These are phyloP conservation scores for Centella asiatica DNA, from an alignment of 129 eudicot genomes.

Conservation along the genomic window DNA sequence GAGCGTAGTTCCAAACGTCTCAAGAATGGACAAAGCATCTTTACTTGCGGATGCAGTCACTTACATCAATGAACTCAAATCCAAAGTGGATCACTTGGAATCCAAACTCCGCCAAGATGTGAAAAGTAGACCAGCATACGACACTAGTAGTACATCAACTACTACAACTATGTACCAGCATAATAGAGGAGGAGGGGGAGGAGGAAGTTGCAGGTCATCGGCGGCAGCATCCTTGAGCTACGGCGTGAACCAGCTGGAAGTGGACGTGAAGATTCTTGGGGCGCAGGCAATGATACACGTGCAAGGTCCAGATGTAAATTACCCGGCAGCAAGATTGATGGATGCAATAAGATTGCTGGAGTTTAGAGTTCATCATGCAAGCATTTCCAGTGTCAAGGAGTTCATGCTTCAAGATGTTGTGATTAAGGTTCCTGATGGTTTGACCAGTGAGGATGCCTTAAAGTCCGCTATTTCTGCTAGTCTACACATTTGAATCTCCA, in stretches of 20 bases:
- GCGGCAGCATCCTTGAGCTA: too few relatives aligned
- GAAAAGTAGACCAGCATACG: constrained; percentile 3
- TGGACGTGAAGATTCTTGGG: constrained; percentile 37
- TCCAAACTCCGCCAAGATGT: constrained; percentile 13
- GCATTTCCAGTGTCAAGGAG: constrained; percentile 36
- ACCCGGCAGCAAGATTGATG: constrained; percentile 35
- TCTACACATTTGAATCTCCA: background rate
- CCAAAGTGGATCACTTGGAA: constrained; percentile 27
- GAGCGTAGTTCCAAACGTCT: constrained; percentile 30
- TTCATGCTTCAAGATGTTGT: constrained; percentile 35
- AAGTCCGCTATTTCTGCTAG: constrained; percentile 14
- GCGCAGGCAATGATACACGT: constrained; percentile 37
- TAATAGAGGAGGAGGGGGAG: too few relatives aligned
- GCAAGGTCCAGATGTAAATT: constrained; percentile 17
- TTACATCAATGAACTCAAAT: constrained; percentile 45
- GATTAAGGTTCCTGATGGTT: constrained; percentile 32
- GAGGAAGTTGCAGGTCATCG: background rate
- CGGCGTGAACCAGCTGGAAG: constrained; percentile 5
- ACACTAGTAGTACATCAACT: constrained; percentile 12
- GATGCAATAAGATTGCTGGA: constrained; percentile 33
- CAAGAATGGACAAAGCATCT: constrained; percentile 38
- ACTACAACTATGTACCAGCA: background rate
- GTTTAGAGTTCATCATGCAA: constrained; percentile 28
- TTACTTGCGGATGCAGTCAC: constrained; percentile 44
- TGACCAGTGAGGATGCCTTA: constrained; percentile 22